Conservation (phyloP, 2,329 filamentous ascomycete genomes). For the Sphaerulina populicola region DNA sequence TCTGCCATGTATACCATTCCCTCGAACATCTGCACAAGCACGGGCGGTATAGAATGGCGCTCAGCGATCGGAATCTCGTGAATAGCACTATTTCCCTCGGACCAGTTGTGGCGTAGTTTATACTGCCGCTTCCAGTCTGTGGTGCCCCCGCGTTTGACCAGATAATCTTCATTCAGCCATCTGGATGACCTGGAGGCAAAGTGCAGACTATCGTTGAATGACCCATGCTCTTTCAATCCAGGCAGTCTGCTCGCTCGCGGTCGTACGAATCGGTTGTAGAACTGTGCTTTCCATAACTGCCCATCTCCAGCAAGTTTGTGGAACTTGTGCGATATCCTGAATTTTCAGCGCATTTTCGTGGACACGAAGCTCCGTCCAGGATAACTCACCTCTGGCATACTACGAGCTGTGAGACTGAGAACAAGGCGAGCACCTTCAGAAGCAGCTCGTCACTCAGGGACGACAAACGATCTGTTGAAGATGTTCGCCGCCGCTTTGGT, state of each 20-base stretch:
- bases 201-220: slow-evolving; percentile 35
- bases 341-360: slow-evolving; percentile 35
- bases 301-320: slow-evolving; percentile 65
- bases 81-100: slow-evolving; percentile 68
- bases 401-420: slow-evolving; percentile 62
- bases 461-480: slow-evolving; percentile 55
- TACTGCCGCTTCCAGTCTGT: slow-evolving; percentile 86
- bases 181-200: slow-evolving; percentile 51
- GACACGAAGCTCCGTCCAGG: not conserved
- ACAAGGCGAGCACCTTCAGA: slow-evolving; percentile 69
- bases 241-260: slow-evolving; percentile 70
- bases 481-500: slow-evolving; percentile 41
- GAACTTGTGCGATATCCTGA: slow-evolving; percentile 66
- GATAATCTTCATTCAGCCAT: slow-evolving; percentile 54
- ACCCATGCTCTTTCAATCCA: slow-evolving; percentile 46
- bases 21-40: slow-evolving; percentile 69
- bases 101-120: slow-evolving; percentile 85
- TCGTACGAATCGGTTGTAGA: slow-evolving; percentile 78
- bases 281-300: slow-evolving; percentile 83
- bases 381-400: slow-evolving; percentile 49
- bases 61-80: slow-evolving; percentile 62
- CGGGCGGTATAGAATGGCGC: slow-evolving; percentile 46
- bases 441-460: slow-evolving; percentile 78
- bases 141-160: slow-evolving; percentile 43
- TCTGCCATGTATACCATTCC: slow-evolving; percentile 74